Conservation (phyloP, 768 basidiomycete species). For the Sporobolomyces roseus region DNA sequence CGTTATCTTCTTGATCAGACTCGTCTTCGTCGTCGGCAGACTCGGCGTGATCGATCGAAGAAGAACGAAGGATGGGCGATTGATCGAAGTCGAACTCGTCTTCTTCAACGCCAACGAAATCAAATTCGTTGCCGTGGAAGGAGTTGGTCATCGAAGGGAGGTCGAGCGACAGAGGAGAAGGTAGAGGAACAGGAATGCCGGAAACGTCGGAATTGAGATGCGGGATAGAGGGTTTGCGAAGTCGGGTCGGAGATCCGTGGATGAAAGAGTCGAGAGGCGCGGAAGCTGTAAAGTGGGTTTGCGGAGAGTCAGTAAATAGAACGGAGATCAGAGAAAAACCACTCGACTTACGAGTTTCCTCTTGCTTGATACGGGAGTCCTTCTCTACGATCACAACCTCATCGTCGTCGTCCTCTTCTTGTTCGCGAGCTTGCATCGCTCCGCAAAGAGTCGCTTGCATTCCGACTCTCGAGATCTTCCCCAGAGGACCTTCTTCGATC, state of each 20-base stretch:
- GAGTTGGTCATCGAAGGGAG: conserved; percentile 17
- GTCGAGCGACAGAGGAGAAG: conserved; percentile 38
- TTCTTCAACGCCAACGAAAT: conserved; percentile 39
- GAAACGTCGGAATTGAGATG: background rate
- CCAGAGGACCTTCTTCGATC: conserved; percentile 18
- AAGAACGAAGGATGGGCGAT: no score
- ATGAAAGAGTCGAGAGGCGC: conserved; percentile 11
- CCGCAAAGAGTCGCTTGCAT: conserved; percentile 40
- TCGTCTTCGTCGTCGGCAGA: conserved; percentile 20
- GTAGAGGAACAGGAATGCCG: conserved; percentile 18
- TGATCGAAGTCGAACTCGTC: conserved; percentile 15
- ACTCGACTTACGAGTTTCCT: conserved; percentile 1
- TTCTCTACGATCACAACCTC: conserved; percentile 4
- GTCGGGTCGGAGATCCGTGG: conserved; percentile 2
- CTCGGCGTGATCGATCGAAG: conserved; percentile 7
- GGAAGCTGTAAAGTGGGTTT: no score
- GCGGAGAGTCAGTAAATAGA: no score
- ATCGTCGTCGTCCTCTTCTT: conserved; percentile 14
- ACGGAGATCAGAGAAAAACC: background rate
- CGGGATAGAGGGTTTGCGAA: conserved; percentile 1
- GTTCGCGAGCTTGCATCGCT: background rate
- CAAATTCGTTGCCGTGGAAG: conserved; percentile 29
- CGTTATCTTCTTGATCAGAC: conserved; percentile 31
- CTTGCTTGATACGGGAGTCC: background rate
- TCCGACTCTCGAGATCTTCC: conserved; percentile 29